These are phyloP conservation scores for Polygonum maritimum DNA, from an alignment of 148 eudicot species.

Conservation along the genomic window DNA sequence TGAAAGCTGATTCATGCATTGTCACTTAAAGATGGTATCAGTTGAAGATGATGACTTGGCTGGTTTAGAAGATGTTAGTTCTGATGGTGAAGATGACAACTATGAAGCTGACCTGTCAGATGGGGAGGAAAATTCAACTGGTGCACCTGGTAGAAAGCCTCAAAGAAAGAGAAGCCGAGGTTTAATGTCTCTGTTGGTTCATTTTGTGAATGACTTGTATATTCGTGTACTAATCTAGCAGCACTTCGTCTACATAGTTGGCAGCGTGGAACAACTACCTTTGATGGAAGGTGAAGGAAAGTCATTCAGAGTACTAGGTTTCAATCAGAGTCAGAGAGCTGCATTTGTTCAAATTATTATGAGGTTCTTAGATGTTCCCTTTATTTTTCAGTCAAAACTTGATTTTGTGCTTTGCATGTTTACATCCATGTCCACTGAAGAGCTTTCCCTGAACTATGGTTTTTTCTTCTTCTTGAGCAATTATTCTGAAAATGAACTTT, in stretches of 20 bases:
- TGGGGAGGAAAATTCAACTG: conserved; percentile 49
- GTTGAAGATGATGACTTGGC: conserved; percentile 98
- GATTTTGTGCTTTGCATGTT: not conserved
- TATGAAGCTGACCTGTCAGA: conserved; percentile 81
- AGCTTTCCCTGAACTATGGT: not conserved
- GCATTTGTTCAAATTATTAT: conserved; percentile 79
- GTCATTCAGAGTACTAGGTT: conserved; percentile 81
- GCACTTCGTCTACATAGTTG: conserved; percentile 29
- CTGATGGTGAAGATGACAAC: conserved; percentile 91
- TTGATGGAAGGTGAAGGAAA: conserved; percentile 98
- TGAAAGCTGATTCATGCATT: not conserved
- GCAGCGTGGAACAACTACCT: conserved; percentile 47
- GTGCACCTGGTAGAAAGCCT: conserved; percentile 54
- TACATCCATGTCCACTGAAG: not conserved
- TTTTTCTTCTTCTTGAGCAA: not conserved
- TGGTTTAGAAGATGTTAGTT: conserved; percentile 82
- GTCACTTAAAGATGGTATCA: conserved; percentile 60
- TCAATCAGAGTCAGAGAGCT: conserved; percentile 89
- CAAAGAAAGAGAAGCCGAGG: conserved; percentile 76
- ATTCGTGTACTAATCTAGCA: conserved; percentile 3
- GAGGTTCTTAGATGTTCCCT: conserved; percentile 41
- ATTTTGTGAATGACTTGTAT: not conserved
- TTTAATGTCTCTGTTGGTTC: conserved; percentile 15
- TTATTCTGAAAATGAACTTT: conserved; percentile 1
- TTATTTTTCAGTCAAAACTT: not conserved